Conservation (phyloP, 164 flowering plant species). For the Saururus chinensis region DNA sequence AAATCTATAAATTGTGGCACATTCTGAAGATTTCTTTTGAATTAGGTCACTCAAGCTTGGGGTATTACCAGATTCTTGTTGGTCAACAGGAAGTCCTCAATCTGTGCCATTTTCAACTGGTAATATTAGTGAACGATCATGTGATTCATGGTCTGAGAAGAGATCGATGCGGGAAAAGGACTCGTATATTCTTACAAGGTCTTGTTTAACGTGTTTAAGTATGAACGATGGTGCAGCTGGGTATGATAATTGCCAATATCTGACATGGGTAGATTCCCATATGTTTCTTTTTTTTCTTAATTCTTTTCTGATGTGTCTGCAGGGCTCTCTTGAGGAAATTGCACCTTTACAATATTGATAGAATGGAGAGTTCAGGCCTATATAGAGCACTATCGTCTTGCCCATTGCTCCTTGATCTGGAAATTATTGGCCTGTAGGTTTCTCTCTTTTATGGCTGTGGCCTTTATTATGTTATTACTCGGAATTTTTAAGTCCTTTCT, state of each 20-base stretch:
- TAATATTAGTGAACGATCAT: conserved; percentile 50
- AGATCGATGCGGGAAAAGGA: conserved; percentile 75
- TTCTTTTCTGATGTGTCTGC: conserved; percentile 8
- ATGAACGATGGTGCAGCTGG: conserved; percentile 49
- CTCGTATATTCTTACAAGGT: conserved; percentile 59
- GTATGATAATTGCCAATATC: conserved; percentile 24
- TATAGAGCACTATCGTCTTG: conserved; percentile 60
- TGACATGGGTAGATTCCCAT: not conserved
- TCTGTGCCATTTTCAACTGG: conserved; percentile 40
- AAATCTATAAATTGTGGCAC: too few species aligned
- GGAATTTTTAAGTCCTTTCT: too few species aligned
- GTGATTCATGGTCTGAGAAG: conserved; percentile 69
- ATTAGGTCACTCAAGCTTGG: conserved; percentile 89
- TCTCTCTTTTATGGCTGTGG: not conserved
- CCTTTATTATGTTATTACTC: not conserved
- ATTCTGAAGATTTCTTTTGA: too few species aligned
- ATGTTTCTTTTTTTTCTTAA: not conserved
- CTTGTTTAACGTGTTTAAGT: conserved; percentile 57
- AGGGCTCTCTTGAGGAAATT: conserved; percentile 67
- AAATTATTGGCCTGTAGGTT: conserved; percentile 92
- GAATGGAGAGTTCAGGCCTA: conserved; percentile 63
- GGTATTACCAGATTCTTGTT: conserved; percentile 40
- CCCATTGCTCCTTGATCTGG: conserved; percentile 70
- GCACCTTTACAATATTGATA: conserved; percentile 81
- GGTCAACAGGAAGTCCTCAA: conserved; percentile 33